Evolutionary conservation across 495 filamentous ascomycete genomes (phyloP), one percentile per base, ranked within the genome.

Genomic region (Penicillium cosmopolitanum): DNA sequence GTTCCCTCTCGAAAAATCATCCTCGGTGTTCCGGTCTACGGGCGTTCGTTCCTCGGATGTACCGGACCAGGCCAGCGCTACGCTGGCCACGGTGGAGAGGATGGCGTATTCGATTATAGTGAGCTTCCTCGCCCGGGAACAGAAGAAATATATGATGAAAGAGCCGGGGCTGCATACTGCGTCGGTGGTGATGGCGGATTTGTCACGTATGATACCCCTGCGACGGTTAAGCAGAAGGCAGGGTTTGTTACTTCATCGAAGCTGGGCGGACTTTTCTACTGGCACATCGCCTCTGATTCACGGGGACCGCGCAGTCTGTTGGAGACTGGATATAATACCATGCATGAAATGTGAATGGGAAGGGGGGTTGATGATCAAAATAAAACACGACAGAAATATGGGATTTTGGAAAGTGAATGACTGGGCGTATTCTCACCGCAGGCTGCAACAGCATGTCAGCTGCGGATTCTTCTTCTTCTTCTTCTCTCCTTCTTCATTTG

Each of bases 251-350:
- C 85, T 62, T 82, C 89, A 59, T 85, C 86, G 58, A 84, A 85
- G 21, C 82, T 97, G 0, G 93, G 88, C 15, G 93, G 93, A 0
- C 73, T 97, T 36, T 96, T 96, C 70, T 97, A 93, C 73, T 97
- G 92, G 93, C 89, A 89, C 54, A 92, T 91, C n/a, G 89, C 89
- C 18, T 89, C 85, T 3, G 93, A 97, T 74, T 81, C 82, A 5
- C 82, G 82, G 60, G 85, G 82, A 46, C 77, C 83, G 38, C 77
- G 88, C 60, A 95, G 91, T 72, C 70, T 96, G 65, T 83, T 96
- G 50, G 84, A 88, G 46, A 84, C 89, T 3, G 89, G 89, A 23
- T 93, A 90, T 68, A 86, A 85, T 61, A 85, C 87, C 9, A 70
- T 92, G 52, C 89, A 92, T 68, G 77, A 80, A 36, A 73, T 80